These are phyloP conservation scores for Ophiostoma quercus DNA, from an alignment of 2,329 filamentous ascomycete species.

Conservation along the genomic window DNA sequence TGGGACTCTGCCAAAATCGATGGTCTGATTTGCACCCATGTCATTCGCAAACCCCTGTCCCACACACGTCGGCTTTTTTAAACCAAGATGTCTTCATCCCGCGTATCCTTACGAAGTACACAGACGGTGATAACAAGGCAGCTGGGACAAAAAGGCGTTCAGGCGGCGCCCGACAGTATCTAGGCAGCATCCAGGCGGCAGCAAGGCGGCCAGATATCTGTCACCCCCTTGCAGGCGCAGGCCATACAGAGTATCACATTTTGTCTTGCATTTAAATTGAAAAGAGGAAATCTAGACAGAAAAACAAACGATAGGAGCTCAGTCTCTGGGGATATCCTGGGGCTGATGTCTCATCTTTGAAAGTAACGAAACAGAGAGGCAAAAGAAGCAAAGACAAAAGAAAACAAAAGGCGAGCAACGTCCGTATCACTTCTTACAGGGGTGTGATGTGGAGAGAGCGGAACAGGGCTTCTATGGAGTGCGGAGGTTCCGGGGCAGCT, in stretches of 20 bases:
- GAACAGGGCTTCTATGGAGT: slow-evolving; percentile 9
- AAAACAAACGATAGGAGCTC: no score
- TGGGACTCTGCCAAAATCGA: background rate
- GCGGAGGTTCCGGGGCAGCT: slow-evolving; percentile 4
- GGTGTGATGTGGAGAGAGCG: background rate
- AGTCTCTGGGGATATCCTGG: slow-evolving; percentile 2
- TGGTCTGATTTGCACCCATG: background rate
- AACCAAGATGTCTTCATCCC: background rate
- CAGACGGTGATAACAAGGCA: background rate
- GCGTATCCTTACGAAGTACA: background rate
- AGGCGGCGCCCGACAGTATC: no score
- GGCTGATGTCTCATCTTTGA: background rate
- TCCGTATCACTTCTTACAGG: slow-evolving; percentile 5
- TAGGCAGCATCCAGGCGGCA: background rate
- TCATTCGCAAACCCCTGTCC: background rate
- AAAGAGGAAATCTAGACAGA: background rate
- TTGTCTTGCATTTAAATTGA: background rate
- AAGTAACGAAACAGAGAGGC: background rate
- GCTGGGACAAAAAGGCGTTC: background rate
- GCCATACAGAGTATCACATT: background rate
- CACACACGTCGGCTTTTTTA: background rate
- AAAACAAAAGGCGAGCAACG: background rate
- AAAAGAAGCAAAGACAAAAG: background rate
- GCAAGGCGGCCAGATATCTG: background rate
- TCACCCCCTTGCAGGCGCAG: slow-evolving; percentile 4